These are phyloP conservation scores for Salix dunnii DNA, from an alignment of 345 rosid genomes.

Conservation along the genomic window DNA sequence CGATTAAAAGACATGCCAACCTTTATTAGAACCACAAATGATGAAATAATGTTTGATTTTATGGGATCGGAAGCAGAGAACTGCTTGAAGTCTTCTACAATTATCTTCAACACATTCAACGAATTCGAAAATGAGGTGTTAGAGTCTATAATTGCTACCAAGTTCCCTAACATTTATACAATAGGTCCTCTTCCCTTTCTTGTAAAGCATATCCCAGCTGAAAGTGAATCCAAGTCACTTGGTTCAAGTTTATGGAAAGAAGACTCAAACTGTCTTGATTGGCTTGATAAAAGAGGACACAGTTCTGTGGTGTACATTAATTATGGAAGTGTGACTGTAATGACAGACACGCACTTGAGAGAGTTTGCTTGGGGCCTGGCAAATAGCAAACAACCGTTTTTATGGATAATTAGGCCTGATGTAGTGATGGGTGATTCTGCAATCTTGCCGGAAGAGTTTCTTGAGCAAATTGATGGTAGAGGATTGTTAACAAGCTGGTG, in stretches of 20 bases:
- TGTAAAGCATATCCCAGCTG: slow-evolving; percentile 8
- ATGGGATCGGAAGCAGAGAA: slow-evolving; percentile 5
- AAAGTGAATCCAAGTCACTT: slow-evolving; percentile 8
- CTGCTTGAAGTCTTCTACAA: slow-evolving; percentile 26
- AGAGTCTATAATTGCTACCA: slow-evolving; percentile 19
- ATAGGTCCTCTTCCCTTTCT: slow-evolving; percentile 41
- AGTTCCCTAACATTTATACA: slow-evolving; percentile 21
- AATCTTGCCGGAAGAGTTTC: slow-evolving; percentile 19
- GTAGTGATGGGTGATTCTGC: slow-evolving; percentile 26
- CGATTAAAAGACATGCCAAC: slow-evolving; percentile 40
- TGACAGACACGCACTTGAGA: slow-evolving; percentile 21
- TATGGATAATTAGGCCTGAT: slow-evolving; percentile 37
- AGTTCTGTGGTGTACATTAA: slow-evolving; percentile 31
- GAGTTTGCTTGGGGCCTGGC: slow-evolving; percentile 46
- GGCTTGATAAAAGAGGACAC: slow-evolving; percentile 24
- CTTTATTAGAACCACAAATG: slow-evolving; percentile 27
- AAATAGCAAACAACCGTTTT: slow-evolving; percentile 26
- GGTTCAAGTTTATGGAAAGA: slow-evolving; percentile 33
- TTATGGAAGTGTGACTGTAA: slow-evolving; percentile 31
- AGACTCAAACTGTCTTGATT: slow-evolving; percentile 20
- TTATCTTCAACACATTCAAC: slow-evolving; percentile 21
- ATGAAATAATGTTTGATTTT: slow-evolving; percentile 35
- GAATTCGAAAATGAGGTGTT: slow-evolving; percentile 26
- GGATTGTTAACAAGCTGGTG: slow-evolving; percentile 36
- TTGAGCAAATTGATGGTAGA: slow-evolving; percentile 22